Conservation (phyloP, 768 basidiomycete species). For the Mycena leptocephala region DNA sequence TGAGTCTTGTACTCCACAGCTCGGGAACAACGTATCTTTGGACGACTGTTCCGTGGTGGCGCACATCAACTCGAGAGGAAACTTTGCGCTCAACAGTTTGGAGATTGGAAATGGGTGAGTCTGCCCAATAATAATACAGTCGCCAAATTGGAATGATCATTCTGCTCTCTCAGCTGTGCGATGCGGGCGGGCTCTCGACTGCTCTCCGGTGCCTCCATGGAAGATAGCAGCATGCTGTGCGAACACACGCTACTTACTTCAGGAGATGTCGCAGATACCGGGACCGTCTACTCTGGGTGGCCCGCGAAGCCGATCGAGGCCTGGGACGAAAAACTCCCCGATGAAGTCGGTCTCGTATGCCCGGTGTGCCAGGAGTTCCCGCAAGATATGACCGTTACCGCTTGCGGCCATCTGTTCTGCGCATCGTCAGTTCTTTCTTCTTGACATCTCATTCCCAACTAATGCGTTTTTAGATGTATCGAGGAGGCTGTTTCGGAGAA, state of each 20-base stretch:
- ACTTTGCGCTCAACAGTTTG: slow-evolving; percentile 59
- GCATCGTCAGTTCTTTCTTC: background rate
- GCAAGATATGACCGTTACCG: slow-evolving; percentile 44
- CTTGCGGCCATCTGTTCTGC: slow-evolving; percentile 46
- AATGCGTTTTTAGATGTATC: background rate
- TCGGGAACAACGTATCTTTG: slow-evolving; percentile 60
- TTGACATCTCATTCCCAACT: background rate
- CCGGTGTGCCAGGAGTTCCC: slow-evolving; percentile 48
- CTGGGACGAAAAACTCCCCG: slow-evolving; percentile 29
- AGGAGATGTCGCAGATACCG: slow-evolving; percentile 61
- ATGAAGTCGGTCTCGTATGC: slow-evolving; percentile 40
- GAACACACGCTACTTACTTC: slow-evolving; percentile 65
- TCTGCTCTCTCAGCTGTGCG: slow-evolving; percentile 48
- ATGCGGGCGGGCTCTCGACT: slow-evolving; percentile 63
- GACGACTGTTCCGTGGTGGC: slow-evolving; percentile 66
- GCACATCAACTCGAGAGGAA: slow-evolving; percentile 63
- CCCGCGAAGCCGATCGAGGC: slow-evolving; percentile 52
- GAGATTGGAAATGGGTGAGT: slow-evolving; percentile 57
- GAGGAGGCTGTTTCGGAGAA: background rate
- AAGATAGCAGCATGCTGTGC: slow-evolving; percentile 62
- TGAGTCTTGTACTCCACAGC: slow-evolving; percentile 37
- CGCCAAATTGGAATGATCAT: background rate
- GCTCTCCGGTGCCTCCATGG: slow-evolving; percentile 67
- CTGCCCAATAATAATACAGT: background rate
- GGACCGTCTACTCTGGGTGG: slow-evolving; percentile 60